These are phyloP conservation scores for Arachnomyces sp. DNA, from an alignment of 2,329 filamentous ascomycete genomes.

Conservation along the genomic window DNA sequence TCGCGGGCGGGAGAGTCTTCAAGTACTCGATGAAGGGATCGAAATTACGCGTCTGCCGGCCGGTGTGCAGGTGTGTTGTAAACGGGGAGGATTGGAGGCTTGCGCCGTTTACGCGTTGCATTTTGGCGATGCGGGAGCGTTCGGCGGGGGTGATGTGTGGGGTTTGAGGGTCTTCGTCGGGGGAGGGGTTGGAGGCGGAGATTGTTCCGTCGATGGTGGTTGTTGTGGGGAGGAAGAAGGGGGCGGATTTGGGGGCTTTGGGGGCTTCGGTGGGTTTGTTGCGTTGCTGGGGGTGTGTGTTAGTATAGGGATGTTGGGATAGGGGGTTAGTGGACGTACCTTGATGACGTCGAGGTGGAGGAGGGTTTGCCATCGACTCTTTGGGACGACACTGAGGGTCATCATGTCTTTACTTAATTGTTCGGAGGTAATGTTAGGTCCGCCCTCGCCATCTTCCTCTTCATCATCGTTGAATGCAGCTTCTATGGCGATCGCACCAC, in stretches of 20 bases:
- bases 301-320: constrained; percentile 6
- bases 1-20: constrained; percentile 71
- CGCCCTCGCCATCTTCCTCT: constrained; percentile 40
- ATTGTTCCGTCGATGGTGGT: constrained; percentile 20
- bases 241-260: constrained; percentile 86
- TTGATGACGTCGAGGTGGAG: constrained; percentile 84
- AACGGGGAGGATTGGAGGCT: constrained; percentile 29
- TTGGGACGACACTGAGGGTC: constrained; percentile 81
- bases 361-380: constrained; percentile 87
- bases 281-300: constrained; percentile 51
- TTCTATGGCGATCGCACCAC: constrained; percentile 64
- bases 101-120: constrained; percentile 44
- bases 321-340: constrained; percentile 19
- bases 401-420: constrained; percentile 76
- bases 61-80: constrained; percentile 40
- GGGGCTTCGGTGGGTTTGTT: constrained; percentile 91
- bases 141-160: constrained; percentile 36
- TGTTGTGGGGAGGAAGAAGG: constrained; percentile 72
- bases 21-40: constrained; percentile 66
- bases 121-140: constrained; percentile 60
- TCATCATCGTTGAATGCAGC: constrained; percentile 59
- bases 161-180: constrained; percentile 23
- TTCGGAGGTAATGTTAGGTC: constrained; percentile 53
- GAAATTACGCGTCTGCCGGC: constrained; percentile 50
- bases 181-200: constrained; percentile 20